Conservation (phyloP, 2,329 filamentous ascomycete species). For the Penicillium brasilianum region DNA sequence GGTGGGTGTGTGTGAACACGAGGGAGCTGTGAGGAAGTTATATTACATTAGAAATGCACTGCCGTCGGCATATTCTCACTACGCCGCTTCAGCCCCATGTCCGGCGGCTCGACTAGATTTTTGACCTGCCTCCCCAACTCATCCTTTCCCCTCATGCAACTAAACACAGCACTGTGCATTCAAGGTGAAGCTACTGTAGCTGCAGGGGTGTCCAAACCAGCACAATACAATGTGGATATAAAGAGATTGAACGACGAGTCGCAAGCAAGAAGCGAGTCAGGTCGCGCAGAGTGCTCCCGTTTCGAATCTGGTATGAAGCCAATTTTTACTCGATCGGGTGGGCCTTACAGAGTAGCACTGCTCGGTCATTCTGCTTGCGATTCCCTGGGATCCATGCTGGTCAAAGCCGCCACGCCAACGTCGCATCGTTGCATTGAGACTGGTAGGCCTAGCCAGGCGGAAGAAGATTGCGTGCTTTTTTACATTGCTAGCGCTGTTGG, state of each 20-base stretch:
- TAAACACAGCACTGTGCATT: not conserved
- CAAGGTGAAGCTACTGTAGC: not conserved
- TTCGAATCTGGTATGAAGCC: conserved; percentile 5
- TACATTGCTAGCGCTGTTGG: conserved; percentile 3
- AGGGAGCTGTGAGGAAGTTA: not conserved
- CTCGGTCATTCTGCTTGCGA: not conserved
- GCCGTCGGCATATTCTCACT: not conserved
- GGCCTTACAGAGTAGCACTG: not conserved
- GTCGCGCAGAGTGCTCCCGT: not conserved
- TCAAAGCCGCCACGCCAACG: conserved; percentile 4
- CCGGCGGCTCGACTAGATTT: not conserved
- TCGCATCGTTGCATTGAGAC: conserved; percentile 2
- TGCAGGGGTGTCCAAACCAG: not conserved
- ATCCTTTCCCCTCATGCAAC: not conserved
- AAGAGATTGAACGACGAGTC: not conserved
- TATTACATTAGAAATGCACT: not conserved
- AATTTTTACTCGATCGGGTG: not conserved
- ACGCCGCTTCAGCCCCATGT: not conserved
- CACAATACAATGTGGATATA: conserved; percentile 1
- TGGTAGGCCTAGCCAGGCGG: not conserved
- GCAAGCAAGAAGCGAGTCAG: conserved; percentile 2
- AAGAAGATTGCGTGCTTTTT: conserved; percentile 8
- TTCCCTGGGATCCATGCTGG: not conserved
- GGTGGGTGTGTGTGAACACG: not conserved
- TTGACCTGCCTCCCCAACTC: not conserved